These are phyloP conservation scores for Gautieria morchelliformis DNA, from an alignment of 768 basidiomycete species.

Conservation along the genomic window DNA sequence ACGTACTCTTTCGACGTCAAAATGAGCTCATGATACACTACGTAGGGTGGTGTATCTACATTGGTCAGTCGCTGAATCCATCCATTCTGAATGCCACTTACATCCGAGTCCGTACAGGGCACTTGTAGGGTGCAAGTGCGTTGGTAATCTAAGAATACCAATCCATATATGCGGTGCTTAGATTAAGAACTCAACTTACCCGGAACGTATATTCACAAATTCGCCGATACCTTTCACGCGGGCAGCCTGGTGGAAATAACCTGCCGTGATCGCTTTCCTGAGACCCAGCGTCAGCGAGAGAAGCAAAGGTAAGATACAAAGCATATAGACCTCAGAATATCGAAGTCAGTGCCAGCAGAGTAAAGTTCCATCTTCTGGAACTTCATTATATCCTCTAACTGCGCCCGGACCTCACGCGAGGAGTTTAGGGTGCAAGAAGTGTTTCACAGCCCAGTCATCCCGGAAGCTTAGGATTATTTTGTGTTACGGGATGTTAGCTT, in stretches of 20 bases:
- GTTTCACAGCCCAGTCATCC: slow-evolving; percentile 91
- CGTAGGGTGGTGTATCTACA: slow-evolving; percentile 88
- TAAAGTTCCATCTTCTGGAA: slow-evolving; percentile 93
- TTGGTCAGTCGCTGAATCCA: slow-evolving; percentile 5
- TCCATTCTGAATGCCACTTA: slow-evolving; percentile 28
- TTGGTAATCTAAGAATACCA: slow-evolving; percentile 49
- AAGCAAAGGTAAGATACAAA: background rate
- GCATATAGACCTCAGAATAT: slow-evolving; percentile 57
- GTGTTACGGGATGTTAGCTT: slow-evolving; percentile 8
- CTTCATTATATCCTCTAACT: slow-evolving; percentile 99
- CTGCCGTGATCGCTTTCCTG: slow-evolving; percentile 94
- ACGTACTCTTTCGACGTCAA: slow-evolving; percentile 74
- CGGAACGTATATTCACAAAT: slow-evolving; percentile 94
- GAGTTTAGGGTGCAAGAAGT: slow-evolving; percentile 95
- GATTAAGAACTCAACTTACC: slow-evolving; percentile 18
- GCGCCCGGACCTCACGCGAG: slow-evolving; percentile 90
- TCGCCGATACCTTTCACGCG: slow-evolving; percentile 98
- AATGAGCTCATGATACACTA: slow-evolving; percentile 94
- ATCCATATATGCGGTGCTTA: background rate
- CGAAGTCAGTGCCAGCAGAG: slow-evolving; percentile 92
- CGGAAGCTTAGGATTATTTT: slow-evolving; percentile 51
- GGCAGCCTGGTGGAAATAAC: slow-evolving; percentile 98
- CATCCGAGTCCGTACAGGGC: slow-evolving; percentile 95
- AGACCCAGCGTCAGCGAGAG: background rate
- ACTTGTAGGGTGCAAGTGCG: slow-evolving; percentile 93